These are phyloP conservation scores for Anethum foeniculum DNA, from an alignment of 140 eudicot species.

Conservation along the genomic window DNA sequence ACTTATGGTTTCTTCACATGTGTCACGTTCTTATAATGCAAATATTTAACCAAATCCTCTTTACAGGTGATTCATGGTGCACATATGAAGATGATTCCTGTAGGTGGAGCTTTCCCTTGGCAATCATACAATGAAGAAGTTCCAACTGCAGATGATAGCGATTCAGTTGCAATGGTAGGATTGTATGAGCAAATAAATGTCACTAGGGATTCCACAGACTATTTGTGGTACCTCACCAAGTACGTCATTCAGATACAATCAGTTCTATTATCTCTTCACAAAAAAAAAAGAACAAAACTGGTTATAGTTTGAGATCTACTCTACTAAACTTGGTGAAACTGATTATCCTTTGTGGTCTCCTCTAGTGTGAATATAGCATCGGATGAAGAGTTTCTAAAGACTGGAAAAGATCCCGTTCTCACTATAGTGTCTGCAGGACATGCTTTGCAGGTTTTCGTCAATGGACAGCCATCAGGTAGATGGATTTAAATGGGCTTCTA, in stretches of 20 bases:
- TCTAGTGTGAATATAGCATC: conserved; percentile 52
- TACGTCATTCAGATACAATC: conserved; percentile 23
- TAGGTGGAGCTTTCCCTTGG: conserved; percentile 44
- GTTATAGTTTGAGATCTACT: not conserved
- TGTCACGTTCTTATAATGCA: not conserved
- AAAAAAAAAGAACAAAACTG: too few species aligned
- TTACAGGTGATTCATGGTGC: conserved; percentile 46
- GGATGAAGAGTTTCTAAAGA: conserved; percentile 50
- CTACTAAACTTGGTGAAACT: not conserved
- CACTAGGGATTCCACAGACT: conserved; percentile 84
- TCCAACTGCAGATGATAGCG: conserved; percentile 72
- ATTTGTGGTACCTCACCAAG: conserved; percentile 89
- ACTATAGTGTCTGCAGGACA: conserved; percentile 89
- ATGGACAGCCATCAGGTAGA: conserved; percentile 63
- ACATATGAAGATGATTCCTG: conserved; percentile 49
- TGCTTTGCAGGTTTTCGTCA: conserved; percentile 81
- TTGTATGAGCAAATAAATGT: conserved; percentile 71
- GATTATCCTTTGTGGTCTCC: not conserved
- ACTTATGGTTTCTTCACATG: not conserved
- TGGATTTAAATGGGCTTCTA: not conserved
- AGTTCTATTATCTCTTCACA: not conserved
- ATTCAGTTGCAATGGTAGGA: conserved; percentile 50
- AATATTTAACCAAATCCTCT: not conserved
- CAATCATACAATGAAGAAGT: conserved; percentile 73
- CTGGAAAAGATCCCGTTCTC: conserved; percentile 54